Conservation (phyloP, 2,329 filamentous ascomycete species). For the Alternaria hordeiaustralica region DNA sequence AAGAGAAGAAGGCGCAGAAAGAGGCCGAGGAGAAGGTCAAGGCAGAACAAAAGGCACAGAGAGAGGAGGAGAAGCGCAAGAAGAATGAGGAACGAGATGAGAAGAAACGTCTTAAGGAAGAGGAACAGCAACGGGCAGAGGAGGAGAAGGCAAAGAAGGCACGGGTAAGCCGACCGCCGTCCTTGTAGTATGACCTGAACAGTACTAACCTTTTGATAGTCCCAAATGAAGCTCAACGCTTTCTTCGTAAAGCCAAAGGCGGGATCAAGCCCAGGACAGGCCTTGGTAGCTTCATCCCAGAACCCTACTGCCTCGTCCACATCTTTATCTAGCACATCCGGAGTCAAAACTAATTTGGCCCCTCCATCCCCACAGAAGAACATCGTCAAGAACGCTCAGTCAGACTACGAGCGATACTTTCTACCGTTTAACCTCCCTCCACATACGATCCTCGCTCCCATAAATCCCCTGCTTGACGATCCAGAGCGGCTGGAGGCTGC, state of each 20-base stretch:
- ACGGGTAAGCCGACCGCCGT: conserved; percentile 43
- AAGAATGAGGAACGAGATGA: conserved; percentile 48
- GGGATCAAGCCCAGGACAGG: conserved; percentile 33
- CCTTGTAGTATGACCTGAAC: neutral
- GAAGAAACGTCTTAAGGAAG: conserved; percentile 52
- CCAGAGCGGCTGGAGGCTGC: conserved; percentile 36
- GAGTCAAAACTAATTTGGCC: conserved; percentile 31
- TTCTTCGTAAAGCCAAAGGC: conserved; percentile 55
- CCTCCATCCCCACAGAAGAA: conserved; percentile 46
- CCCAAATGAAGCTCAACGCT: conserved; percentile 51
- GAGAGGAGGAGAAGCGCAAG: conserved; percentile 45
- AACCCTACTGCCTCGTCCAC: conserved; percentile 35
- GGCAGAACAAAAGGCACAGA: conserved; percentile 46
- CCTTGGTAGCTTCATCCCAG: conserved; percentile 41
- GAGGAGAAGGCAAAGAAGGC: conserved; percentile 48
- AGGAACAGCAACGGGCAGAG: conserved; percentile 56
- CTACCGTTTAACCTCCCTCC: conserved; percentile 80
- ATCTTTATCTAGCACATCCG: conserved; percentile 33
- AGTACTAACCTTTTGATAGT: conserved; percentile 37
- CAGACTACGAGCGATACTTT: conserved; percentile 68
- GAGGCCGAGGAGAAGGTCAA: conserved; percentile 46
- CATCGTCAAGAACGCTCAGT: conserved; percentile 40
- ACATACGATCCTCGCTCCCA: conserved; percentile 72
- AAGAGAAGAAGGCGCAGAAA: conserved; percentile 44
- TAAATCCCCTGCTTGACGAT: conserved; percentile 47